Base-by-base conservation (phyloP, 352 stramenopile species). In the Pythium coloratum region DNA sequence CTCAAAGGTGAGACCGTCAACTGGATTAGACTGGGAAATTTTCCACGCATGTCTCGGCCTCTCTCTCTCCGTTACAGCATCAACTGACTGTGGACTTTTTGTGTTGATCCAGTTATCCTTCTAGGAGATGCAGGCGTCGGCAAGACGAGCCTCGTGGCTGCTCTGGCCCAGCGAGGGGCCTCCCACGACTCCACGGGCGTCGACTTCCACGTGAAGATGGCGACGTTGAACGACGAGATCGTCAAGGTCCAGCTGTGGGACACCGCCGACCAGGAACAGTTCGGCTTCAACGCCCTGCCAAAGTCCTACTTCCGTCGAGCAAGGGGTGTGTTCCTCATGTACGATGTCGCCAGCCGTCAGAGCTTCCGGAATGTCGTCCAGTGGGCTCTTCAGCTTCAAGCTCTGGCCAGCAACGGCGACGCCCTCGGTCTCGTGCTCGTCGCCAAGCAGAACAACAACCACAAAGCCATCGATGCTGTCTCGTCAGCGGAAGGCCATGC, bases 201-300 rank as follows among this genome's bases (percentile, higher is more conserved):
- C 10, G 78, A 84, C 47, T 86, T 78, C 38, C 49, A 78, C 18
- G 71, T 77, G 8, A 71, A 66, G 34, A 75, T 84, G 59, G 67
- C 77, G 4, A 57, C 64, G 10, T 30, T 82, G 24, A 61, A 68
- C 26, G 53, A 65, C 28, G 69, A 70, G 30, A 73, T 78, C 6
- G 42, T 84, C 33, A 84, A 88, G 64, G 55, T 88, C 24, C 77
- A 86, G 44, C 63, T 88, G 2, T 88, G 80, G 80, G 71, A 88
- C 61, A 84, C 77, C 5, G 80, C 80, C 7, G 69, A 72, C 2
- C 80, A 88, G 53, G 76, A 84, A 36, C 73, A 78, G 55, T 80
- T 80, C 44, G 76, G 78, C 5, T 62, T 65, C 13, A 47, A 59
- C 36, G 50, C 59, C 36, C 67, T 88, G 16, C 71, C 77, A 0